phyloP scores from a whole-genome alignment of 2,329 filamentous ascomycete genomes.

The Hypoxylon sp. region DNA sequence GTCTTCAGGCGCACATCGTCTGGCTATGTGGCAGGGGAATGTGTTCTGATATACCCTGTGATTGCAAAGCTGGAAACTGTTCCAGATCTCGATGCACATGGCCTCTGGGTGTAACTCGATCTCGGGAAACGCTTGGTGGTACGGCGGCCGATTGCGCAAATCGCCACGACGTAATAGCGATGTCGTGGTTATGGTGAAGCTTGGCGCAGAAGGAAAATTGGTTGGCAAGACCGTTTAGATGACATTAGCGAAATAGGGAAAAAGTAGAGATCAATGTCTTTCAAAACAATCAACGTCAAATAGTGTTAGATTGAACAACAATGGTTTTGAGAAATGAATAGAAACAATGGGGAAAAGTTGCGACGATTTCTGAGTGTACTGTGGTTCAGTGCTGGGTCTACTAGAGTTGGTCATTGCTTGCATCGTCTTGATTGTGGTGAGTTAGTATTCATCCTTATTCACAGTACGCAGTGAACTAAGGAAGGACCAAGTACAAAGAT shows the following conservation, averaged over 20 bases:
- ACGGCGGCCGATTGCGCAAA: constrained; percentile 20
- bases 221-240: constrained; percentile 12
- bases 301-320: not conserved
- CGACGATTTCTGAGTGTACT: constrained; percentile 7
- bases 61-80: constrained; percentile 50
- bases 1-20: constrained; percentile 41
- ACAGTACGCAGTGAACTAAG: constrained; percentile 3
- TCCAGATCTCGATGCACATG: constrained; percentile 57
- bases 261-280: constrained; percentile 3
- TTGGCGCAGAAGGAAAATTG: not conserved
- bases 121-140: constrained; percentile 6
- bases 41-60: constrained; percentile 57
- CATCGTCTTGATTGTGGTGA: constrained; percentile 15
- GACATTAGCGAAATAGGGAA: constrained; percentile 10
- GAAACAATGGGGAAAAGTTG: not conserved
- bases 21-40: constrained; percentile 51
- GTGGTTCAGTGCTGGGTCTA: constrained; percentile 15
- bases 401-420: constrained; percentile 15
- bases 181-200: not conserved
- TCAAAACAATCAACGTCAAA: constrained; percentile 1
- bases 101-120: constrained; percentile 20
- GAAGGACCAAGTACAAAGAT: constrained; percentile 23
- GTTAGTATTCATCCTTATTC: constrained; percentile 21
- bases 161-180: not conserved
- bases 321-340: constrained; percentile 4